These are phyloP conservation scores for Amylostereum areolatum DNA, from an alignment of 1,284 basidiomycete species.

Conservation along the genomic window DNA sequence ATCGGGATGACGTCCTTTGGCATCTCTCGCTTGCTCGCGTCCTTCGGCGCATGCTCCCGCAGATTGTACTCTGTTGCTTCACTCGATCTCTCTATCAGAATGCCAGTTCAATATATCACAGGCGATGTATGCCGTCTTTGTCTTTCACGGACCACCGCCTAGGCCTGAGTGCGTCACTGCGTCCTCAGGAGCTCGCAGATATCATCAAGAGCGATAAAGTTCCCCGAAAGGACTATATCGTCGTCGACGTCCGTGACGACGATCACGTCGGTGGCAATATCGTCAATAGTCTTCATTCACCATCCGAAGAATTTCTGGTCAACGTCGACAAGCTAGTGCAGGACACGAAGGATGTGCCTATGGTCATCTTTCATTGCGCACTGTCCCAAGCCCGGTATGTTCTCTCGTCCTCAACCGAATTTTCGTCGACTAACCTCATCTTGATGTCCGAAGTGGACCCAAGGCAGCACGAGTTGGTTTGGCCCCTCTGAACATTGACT, in stretches of 20 bases:
- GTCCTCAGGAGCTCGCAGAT: slow-evolving; percentile 53
- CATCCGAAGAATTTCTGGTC: slow-evolving; percentile 51
- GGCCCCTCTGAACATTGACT: neutral
- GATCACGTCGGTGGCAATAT: slow-evolving; percentile 76
- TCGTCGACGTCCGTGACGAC: slow-evolving; percentile 76
- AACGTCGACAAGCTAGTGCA: slow-evolving; percentile 53
- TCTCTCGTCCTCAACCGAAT: neutral
- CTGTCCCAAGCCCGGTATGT: slow-evolving; percentile 68
- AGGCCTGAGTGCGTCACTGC: neutral
- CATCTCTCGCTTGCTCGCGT: too few species aligned
- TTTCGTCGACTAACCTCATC: neutral
- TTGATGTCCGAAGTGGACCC: slow-evolving; percentile 47
- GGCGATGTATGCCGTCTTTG: neutral
- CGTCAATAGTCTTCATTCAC: slow-evolving; percentile 51
- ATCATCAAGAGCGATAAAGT: slow-evolving; percentile 59
- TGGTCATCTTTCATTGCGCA: slow-evolving; percentile 71
- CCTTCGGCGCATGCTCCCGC: too few species aligned
- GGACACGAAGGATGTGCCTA: slow-evolving; percentile 53
- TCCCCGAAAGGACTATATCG: slow-evolving; percentile 57
- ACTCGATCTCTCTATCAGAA: too few species aligned
- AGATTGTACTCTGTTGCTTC: too few species aligned
- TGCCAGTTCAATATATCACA: neutral
- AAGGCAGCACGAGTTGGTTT: slow-evolving; percentile 60
- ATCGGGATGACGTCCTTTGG: too few species aligned
- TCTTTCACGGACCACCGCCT: neutral